Conservation (phyloP, 148 eudicot genomes). For the Polygonum maritimum region DNA sequence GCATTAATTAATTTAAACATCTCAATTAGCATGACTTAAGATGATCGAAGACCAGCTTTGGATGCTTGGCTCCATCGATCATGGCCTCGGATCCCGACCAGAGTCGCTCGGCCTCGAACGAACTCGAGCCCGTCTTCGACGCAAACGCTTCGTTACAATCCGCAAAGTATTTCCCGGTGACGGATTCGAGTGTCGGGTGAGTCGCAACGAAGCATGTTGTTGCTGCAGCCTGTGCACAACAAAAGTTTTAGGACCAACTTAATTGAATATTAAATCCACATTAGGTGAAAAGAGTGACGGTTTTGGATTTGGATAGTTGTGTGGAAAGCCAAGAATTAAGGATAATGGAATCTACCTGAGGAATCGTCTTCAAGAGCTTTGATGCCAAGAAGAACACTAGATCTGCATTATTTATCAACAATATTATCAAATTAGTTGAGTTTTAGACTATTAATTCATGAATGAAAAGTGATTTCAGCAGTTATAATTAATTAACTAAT, state of each 20-base stretch:
- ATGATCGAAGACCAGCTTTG: background rate
- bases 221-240: conserved; percentile 57
- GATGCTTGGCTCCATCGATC: conserved; percentile 13
- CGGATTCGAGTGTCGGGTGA: conserved; percentile 28
- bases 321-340: background rate
- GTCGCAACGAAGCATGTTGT: conserved; percentile 83
- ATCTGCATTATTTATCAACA: conserved; percentile 34
- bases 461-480: background rate
- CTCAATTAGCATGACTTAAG: background rate
- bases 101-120: conserved; percentile 40
- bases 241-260: background rate
- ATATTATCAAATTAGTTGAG: background rate
- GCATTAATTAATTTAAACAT: background rate
- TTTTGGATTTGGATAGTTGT: background rate
- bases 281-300: background rate
- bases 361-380: conserved; percentile 71
- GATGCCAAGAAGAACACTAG: conserved; percentile 66
- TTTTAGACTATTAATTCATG: background rate
- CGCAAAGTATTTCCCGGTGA: conserved; percentile 62
- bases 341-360: conserved; percentile 40
- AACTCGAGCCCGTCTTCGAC: conserved; percentile 53
- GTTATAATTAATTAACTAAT: background rate
- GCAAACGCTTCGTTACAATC: conserved; percentile 70
- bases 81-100: conserved; percentile 65
- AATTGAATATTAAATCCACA: background rate